Evolutionary conservation across 306 rosid species (phyloP), one percentile per base, ranked within the genome.

Genomic region (Begonia masoniana): DNA sequence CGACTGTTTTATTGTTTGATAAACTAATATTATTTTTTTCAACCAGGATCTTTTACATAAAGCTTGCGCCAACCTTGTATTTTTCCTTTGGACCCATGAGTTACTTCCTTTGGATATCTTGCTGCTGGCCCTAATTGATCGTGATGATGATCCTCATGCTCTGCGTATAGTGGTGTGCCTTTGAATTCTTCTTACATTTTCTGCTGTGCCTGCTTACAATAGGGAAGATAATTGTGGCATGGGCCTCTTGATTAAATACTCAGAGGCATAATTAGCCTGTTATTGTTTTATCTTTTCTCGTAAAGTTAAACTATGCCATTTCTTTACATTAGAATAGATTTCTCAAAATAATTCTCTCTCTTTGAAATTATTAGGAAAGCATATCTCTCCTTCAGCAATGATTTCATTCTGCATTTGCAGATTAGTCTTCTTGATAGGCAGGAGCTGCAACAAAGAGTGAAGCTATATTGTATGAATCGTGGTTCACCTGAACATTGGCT

Each of bases 111-210:
- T 91, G 78, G 99, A 91, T 71, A 91, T 86, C 73, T 71, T 91
- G 76, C 96, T 86, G 66, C 66, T 91, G 55, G 99, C 99, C 23
- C 94, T 91, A 47, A 83, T 64, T 68, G 99, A 91, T 64, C 99
- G 99, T 43, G 99, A 91, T 60, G 96, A 91, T 81, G 99, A 91
- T 82, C 96, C 99, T 16, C 94, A 83, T 72, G 88, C 99, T 58
- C 75, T 91, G 73, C 96, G 68, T 52, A 81, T 91, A 59, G 99
- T 83, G 94, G 99, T 91, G 81, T 47, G 78, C 47, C 54, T 47
- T 76, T 63, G 48, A 48, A 65, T 54, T 57, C 39, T 49, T 36
- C 43, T 23, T 53, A 23, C 41, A 17, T 55, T 51, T 42, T 41
- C 24, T 70, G 55, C 54, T 43, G 7, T 51, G 43, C 43, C 56